Conservation (phyloP, 768 basidiomycete species). For the Pisolithus orientalis region DNA sequence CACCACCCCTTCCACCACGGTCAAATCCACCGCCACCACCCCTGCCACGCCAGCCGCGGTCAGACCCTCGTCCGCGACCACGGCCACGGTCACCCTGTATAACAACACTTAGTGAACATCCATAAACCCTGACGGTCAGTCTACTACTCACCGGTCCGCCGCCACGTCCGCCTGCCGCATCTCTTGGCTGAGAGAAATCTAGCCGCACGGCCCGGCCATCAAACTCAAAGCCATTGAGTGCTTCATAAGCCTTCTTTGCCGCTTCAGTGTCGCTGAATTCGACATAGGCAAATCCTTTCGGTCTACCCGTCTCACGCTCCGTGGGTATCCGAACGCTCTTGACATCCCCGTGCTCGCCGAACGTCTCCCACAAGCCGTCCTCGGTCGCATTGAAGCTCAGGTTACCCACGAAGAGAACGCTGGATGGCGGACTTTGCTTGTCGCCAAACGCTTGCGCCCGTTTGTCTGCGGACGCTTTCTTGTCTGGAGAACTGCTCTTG, state of each 20-base stretch:
- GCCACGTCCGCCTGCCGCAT: constrained; percentile 47
- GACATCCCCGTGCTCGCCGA: constrained; percentile 80
- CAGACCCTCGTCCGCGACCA: constrained; percentile 19
- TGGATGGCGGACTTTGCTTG: constrained; percentile 54
- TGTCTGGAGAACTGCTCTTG: constrained; percentile 60
- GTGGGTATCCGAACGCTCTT: constrained; percentile 88
- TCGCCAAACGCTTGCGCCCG: constrained; percentile 78
- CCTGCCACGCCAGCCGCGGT: constrained; percentile 9
- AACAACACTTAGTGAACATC: neutral
- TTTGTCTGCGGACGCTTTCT: constrained; percentile 51
- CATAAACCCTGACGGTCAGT: constrained; percentile 7
- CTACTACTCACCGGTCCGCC: constrained; percentile 36
- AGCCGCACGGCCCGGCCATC: constrained; percentile 77
- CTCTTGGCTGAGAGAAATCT: constrained; percentile 83
- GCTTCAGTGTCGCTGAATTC: constrained; percentile 79
- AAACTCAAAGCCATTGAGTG: constrained; percentile 64
- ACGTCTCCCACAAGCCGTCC: constrained; percentile 84
- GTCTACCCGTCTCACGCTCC: constrained; percentile 82
- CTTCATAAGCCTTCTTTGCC: constrained; percentile 76
- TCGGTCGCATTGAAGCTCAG: constrained; percentile 75
- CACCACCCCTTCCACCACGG: constrained; percentile 11
- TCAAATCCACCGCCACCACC: no score
- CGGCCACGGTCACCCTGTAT: constrained; percentile 29
- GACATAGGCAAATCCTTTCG: constrained; percentile 97
- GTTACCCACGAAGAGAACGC: constrained; percentile 87